A percentile compares a stretch with the other conserved stretches of the same genome.
phyloP scores from a whole-genome alignment of 2,329 filamentous ascomycete species.

The Clarireedia paspali region DNA sequence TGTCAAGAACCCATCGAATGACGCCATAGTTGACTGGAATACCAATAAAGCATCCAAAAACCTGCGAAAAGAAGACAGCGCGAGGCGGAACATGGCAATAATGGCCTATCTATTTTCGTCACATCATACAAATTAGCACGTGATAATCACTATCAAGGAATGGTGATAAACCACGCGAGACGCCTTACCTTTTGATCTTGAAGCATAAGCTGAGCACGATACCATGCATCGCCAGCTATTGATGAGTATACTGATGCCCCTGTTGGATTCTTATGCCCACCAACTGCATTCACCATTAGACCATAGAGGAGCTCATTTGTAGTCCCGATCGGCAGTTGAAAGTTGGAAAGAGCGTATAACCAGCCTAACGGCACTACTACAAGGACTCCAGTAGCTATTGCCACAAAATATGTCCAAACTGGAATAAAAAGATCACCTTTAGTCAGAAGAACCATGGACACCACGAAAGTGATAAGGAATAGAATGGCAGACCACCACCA shows the following conservation, averaged over 20 bases:
- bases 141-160: too few species aligned
- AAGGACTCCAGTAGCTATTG: conserved; percentile 44
- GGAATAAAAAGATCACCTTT: conserved; percentile 49
- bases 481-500: conserved; percentile 49
- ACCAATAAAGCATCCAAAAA: conserved; percentile 50
- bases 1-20: conserved; percentile 50
- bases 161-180: too few species aligned
- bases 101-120: conserved; percentile 40
- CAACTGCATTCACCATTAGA: conserved; percentile 47
- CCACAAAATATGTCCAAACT: conserved; percentile 52
- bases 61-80: conserved; percentile 52
- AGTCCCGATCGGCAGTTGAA: conserved; percentile 44
- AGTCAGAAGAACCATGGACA: conserved; percentile 44
- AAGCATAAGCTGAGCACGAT: conserved; percentile 48
- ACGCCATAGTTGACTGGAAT: conserved; percentile 55
- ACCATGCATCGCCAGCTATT: conserved; percentile 56
- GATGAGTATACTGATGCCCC: conserved; percentile 50
- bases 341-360: conserved; percentile 53
- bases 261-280: conserved; percentile 45
- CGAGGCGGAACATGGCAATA: conserved; percentile 56
- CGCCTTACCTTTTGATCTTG: conserved; percentile 45
- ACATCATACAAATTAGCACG: too few species aligned
- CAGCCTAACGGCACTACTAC: conserved; percentile 51
- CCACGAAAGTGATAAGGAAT: conserved; percentile 41
- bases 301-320: conserved; percentile 55